Evolutionary conservation across 768 basidiomycete genomes (phyloP), one percentile per base, ranked within the genome.

Genomic region (Mycena galericulata): DNA sequence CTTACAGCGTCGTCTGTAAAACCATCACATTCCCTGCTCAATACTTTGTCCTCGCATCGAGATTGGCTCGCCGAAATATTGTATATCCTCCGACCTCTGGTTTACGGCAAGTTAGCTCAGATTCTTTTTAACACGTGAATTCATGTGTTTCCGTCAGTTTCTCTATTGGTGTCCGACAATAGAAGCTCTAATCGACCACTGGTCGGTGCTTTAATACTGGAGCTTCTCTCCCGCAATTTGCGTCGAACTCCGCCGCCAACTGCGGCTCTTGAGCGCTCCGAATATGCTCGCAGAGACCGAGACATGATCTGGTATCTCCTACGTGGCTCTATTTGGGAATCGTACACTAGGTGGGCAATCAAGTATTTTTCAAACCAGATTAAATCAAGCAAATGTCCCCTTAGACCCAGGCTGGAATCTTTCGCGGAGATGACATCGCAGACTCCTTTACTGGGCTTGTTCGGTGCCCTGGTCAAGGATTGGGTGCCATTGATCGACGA

Each of bases 401-500:
- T n/a, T 73, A 95, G 94, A 70, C 92, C 93, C 27, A 95, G 93
- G 78, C 73, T 96, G 59, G 89, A 91, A 75, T 83, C 84, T 2
- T 80, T 95, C 69, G 89, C 88, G 34, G 80, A 87, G 68, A 81
- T 77, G 46, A 85, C 88, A 22, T 82, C 88, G 4, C 81, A 82
- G 62, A 84, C 84, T 49, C 93, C 93, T 18, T 56, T 95, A 29
- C 74, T 96, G 29, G 88, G 90, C n/a, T 76, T 94, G 53, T 78
- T 94, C 43, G 84, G 92, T 70, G 87, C 89, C 27, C 80, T 96
- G 65, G 76, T 94, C 65, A 90, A 88, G 70, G 94, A 95, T 74
- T 96, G 95, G 94, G 89, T 96, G 70, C 95, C 94, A 22, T 80
- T 96, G 76, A 93, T 96, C 67, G 89, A 96, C 76, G 92, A 93